Evolutionary conservation across 2,329 filamentous ascomycete genomes (phyloP).

Genomic region (Cercospora brassicicola): DNA sequence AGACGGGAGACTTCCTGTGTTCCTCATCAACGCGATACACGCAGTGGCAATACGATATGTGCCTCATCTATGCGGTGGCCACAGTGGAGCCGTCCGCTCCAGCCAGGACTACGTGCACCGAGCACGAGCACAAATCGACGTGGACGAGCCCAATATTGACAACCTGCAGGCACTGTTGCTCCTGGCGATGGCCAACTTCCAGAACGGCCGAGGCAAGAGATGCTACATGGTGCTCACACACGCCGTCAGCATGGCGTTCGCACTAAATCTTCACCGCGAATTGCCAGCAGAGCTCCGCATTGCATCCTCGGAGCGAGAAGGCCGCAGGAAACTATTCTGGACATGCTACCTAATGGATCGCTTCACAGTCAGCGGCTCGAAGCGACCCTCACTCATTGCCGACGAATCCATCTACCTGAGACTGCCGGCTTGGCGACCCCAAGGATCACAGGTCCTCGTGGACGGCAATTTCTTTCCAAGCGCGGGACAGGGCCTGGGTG

Average conservation of each 20-base stretch:
- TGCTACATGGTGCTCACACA: slow-evolving; percentile 82
- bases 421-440: slow-evolving; percentile 71
- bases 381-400: slow-evolving; percentile 73
- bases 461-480: slow-evolving; percentile 84
- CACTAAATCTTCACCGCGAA: slow-evolving; percentile 78
- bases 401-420: slow-evolving; percentile 75
- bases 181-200: slow-evolving; percentile 72
- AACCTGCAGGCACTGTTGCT: slow-evolving; percentile 73
- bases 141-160: slow-evolving; percentile 79
- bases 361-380: slow-evolving; percentile 79
- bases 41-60: slow-evolving; percentile 63
- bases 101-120: slow-evolving; percentile 73
- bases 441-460: slow-evolving; percentile 60
- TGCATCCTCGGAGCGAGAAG: slow-evolving; percentile 69
- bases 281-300: slow-evolving; percentile 63
- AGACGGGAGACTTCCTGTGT: slow-evolving; percentile 61
- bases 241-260: slow-evolving; percentile 79
- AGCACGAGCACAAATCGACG: slow-evolving; percentile 69
- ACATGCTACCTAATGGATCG: slow-evolving; percentile 82
- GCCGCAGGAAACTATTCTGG: slow-evolving; percentile 80
- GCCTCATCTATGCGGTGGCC: slow-evolving; percentile 62
- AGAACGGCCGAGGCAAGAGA: slow-evolving; percentile 76
- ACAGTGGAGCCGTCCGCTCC: slow-evolving; percentile 65
- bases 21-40: slow-evolving; percentile 56
- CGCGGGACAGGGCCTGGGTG: slow-evolving; percentile 47